Evolutionary conservation across 441 rosid species (phyloP).

Genomic region (Mallotus repandus): DNA sequence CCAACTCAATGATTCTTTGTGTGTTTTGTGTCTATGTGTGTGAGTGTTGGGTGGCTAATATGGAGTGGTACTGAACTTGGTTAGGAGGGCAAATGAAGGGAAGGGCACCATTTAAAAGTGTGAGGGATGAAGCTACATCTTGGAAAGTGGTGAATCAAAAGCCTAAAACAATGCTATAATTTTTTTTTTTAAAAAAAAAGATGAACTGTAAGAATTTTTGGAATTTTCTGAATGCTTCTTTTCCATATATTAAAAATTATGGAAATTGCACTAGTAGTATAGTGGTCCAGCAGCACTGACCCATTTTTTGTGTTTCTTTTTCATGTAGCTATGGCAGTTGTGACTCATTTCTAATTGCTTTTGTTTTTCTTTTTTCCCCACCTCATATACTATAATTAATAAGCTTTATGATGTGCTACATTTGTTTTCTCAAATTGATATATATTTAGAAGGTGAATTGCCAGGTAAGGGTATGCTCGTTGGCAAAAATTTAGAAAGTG

Average conservation of each 20-base stretch:
- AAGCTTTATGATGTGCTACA: no score
- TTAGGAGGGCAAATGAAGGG: conserved; percentile 21
- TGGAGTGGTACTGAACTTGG: conserved; percentile 11
- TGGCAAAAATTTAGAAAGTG: no score
- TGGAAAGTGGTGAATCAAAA: conserved; percentile 2
- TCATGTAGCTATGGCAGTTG: conserved; percentile 4
- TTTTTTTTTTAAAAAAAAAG: no score
- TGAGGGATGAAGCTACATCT: conserved; percentile 17
- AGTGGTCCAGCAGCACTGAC: conserved; percentile 12
- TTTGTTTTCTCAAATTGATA: no score
- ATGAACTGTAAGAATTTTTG: conserved; percentile 12
- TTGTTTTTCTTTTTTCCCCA: no score
- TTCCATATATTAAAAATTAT: conserved; percentile 31
- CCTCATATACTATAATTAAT: no score
- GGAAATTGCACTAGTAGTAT: conserved; percentile 17
- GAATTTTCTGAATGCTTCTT: conserved; percentile 29
- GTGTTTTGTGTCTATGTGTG: not conserved
- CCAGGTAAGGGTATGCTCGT: no score
- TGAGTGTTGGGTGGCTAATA: not conserved
- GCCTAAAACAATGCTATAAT: no score
- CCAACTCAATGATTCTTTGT: conserved; percentile 7
- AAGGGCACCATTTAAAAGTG: conserved; percentile 33
- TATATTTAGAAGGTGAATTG: no score
- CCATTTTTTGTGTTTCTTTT: not conserved
- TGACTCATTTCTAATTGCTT: conserved; percentile 22